Evolutionary conservation across 2,329 filamentous ascomycete species (phyloP), one percentile per base, ranked within the genome.

Genomic region (Cytospora chrysosperma): DNA sequence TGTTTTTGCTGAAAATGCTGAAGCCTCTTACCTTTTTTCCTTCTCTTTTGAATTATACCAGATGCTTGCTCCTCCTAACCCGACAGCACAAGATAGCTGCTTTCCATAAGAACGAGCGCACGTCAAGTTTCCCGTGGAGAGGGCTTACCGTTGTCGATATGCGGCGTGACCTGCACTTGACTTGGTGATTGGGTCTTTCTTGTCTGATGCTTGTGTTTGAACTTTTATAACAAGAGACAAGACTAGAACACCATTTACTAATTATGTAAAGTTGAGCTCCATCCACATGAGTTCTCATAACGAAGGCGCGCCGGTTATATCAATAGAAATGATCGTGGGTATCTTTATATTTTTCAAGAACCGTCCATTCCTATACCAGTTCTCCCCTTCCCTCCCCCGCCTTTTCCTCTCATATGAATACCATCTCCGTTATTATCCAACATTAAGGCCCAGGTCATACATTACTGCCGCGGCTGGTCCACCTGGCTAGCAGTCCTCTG

Each of bases 401-500:
- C 52, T 28, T 49, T 40, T n/a, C 19, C 53, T 40, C 15, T 47
- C 43, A 28, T 40, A 43, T 43, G 9, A 21, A n/a, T 9, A n/a
- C 40, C 40, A n/a, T n/a, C 19, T 24, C 43, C 52, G n/a, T 58
- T 17, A 54, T 59, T 49, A 59, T 55, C 50, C 55, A 50, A 61
- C 64, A 64, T 65, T 63, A 65, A 54, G 30, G 24, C 56, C 34
- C 34, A 51, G 4, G 28, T 30, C 4, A 27, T 3, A 10, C 17
- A 9, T 34, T 24, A 28, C 51, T 49, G 21, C 51, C 34, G 26
- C 27, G 15, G 51, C 58, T 49, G 52, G 26, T 61, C 59, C 27
- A 49, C 51, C 59, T 61, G 51, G 21, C 59, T 78, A 1, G 78
- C 78, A 27, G 72, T 69, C 40, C 75, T 76, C 70, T 97, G 93